Evolutionary conservation across 192 early-diverging fungal species (phyloP).

Genomic region (Coemansia guatemalensis): DNA sequence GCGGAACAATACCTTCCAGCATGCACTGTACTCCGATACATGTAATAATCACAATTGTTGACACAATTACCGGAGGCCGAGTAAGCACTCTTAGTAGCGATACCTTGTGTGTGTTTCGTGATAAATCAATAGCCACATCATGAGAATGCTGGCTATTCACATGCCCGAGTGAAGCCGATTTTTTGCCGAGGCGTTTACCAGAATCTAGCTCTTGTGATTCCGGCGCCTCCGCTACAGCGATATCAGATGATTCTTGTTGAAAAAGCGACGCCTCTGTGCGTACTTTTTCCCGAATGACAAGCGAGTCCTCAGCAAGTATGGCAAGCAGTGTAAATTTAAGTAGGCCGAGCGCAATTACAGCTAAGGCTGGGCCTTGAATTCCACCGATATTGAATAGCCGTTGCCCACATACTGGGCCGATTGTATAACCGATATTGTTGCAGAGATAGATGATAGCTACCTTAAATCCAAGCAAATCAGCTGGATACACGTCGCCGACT

Average conservation of each 20-base stretch:
- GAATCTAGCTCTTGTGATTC: neutral
- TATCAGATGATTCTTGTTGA: neutral
- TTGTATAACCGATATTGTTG: slow-evolving; percentile 47
- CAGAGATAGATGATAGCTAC: slow-evolving; percentile 35
- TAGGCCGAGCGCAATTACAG: slow-evolving; percentile 30
- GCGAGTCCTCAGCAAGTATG: slow-evolving; percentile 25
- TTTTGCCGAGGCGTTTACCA: neutral
- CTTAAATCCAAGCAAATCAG: slow-evolving; percentile 36
- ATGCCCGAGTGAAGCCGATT: neutral
- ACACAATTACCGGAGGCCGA: slow-evolving; percentile 24
- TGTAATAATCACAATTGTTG: slow-evolving; percentile 18
- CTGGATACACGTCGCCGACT: slow-evolving; percentile 40
- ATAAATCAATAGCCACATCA: neutral
- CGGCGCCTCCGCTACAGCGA: neutral
- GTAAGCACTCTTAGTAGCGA: slow-evolving; percentile 15
- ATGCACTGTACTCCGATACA: slow-evolving; percentile 37
- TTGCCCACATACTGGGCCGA: slow-evolving; percentile 37
- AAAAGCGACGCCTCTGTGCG: neutral
- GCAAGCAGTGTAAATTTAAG: slow-evolving; percentile 22
- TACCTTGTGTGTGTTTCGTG: neutral
- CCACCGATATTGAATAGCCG: slow-evolving; percentile 22
- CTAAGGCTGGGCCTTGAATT: slow-evolving; percentile 20
- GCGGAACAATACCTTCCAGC: slow-evolving; percentile 30
- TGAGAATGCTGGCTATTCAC: neutral
- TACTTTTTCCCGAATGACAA: slow-evolving; percentile 3